Conservation (phyloP, 2,329 filamentous ascomycete species). For the Colletotrichum sp. region DNA sequence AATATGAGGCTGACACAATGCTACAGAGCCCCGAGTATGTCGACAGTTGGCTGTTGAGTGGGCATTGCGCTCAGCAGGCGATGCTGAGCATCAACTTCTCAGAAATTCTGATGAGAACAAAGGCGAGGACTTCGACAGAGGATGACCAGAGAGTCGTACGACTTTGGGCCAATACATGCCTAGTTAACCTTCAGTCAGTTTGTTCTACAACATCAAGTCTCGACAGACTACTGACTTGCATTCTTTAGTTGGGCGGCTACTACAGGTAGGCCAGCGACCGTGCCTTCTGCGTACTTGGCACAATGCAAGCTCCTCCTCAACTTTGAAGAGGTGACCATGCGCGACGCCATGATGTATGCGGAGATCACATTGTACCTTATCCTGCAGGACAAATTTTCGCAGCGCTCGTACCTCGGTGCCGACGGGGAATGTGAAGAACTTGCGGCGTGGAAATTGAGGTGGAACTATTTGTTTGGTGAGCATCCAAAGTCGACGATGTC, state of each 20-base stretch:
- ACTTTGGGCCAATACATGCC: constrained; percentile 39
- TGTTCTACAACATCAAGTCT: not conserved
- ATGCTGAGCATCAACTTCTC: constrained; percentile 49
- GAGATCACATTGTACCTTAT: constrained; percentile 41
- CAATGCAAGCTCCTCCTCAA: constrained; percentile 43
- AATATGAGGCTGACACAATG: not conserved
- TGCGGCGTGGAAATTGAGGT: constrained; percentile 35
- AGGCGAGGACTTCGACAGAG: constrained; percentile 30
- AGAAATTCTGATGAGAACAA: constrained; percentile 40
- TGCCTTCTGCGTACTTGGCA: constrained; percentile 39
- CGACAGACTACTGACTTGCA: not conserved
- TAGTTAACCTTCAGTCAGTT: constrained; percentile 39
- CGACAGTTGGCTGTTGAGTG: constrained; percentile 46
- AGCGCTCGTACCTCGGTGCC: constrained; percentile 32
- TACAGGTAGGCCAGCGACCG: constrained; percentile 41
- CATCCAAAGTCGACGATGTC: not conserved
- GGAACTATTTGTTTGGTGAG: constrained; percentile 37
- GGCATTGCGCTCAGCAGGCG: constrained; percentile 45
- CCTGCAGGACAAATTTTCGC: constrained; percentile 37
- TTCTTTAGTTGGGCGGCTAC: constrained; percentile 42
- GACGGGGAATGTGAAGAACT: constrained; percentile 37
- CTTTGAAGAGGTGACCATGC: constrained; percentile 45
- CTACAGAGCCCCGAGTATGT: constrained; percentile 37
- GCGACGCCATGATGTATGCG: constrained; percentile 43
- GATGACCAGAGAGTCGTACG: constrained; percentile 39